phyloP scores from a whole-genome alignment of 2,329 filamentous ascomycete genomes.

The Fusarium nurragi region DNA sequence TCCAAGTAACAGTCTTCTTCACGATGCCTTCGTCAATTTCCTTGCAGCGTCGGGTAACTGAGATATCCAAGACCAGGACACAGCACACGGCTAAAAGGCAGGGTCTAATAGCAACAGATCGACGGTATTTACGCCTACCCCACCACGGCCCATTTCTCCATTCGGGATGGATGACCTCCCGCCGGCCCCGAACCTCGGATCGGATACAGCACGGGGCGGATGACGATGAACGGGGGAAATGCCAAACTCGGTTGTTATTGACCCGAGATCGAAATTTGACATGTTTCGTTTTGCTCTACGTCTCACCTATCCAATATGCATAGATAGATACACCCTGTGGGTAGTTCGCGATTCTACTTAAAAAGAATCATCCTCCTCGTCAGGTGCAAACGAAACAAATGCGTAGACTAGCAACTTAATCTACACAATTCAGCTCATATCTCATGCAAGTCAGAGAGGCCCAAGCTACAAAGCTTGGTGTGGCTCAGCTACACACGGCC shows the following conservation, averaged over 20 bases:
- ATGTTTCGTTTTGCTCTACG: background rate
- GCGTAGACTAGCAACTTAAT: too few species aligned
- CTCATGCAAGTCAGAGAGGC: conserved; percentile 14
- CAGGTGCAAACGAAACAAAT: background rate
- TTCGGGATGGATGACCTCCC: conserved; percentile 4
- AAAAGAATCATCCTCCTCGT: background rate
- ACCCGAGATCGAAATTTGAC: conserved; percentile 1
- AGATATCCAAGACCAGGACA: background rate
- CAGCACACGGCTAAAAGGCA: background rate
- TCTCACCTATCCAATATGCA: background rate
- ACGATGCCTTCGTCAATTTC: background rate
- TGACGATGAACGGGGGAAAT: background rate
- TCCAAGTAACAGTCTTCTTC: background rate
- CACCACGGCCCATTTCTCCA: background rate
- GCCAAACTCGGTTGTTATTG: conserved; percentile 10
- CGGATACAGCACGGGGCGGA: conserved; percentile 8
- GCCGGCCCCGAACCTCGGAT: conserved; percentile 30
- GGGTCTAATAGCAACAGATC: background rate
- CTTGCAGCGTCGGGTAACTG: background rate
- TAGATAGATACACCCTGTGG: background rate
- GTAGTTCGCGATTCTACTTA: background rate
- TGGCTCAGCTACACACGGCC: background rate
- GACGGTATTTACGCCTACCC: background rate
- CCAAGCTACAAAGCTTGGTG: background rate
- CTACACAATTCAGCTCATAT: background rate